phyloP scores from a whole-genome alignment of 148 eudicot genomes.

The Heliamphora exappendiculata region DNA sequence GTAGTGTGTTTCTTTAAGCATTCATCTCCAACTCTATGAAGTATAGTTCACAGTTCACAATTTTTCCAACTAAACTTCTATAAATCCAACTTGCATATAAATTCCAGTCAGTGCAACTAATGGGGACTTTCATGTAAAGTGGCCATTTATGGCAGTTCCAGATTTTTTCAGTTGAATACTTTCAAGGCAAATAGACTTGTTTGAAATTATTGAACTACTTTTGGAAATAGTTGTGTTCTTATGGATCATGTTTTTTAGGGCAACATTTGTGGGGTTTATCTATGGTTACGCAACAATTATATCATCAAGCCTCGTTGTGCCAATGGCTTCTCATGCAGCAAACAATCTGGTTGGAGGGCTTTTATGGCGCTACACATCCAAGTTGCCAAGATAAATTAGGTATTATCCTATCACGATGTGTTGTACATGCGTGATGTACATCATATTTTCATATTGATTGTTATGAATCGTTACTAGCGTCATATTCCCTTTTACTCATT shows the following conservation, averaged over 20 bases:
- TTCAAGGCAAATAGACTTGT: not conserved
- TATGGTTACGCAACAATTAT: conserved; percentile 69
- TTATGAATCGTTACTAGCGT: not conserved
- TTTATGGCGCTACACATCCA: conserved; percentile 67
- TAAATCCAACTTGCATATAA: not conserved
- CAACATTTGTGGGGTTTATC: conserved; percentile 70
- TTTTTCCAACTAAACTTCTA: not conserved
- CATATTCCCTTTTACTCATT: not conserved
- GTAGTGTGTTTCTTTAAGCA: not conserved
- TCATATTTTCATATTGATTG: not conserved
- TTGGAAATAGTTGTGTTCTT: not conserved
- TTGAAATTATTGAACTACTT: not conserved
- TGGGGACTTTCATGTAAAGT: not conserved
- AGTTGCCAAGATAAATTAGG: conserved; percentile 24
- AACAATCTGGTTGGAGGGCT: conserved; percentile 79
- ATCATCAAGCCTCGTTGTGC: conserved; percentile 74
- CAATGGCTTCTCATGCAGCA: conserved; percentile 80
- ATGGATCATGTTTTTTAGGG: conserved; percentile 39
- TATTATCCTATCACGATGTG: not conserved
- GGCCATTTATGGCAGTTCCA: not conserved
- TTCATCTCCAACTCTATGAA: not conserved
- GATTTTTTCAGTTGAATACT: not conserved
- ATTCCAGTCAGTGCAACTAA: conserved; percentile 2
- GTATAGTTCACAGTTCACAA: not conserved
- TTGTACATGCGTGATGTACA: not conserved